Base-by-base conservation (phyloP, 1,284 basidiomycete species). In the Puccinia horiana region DNA sequence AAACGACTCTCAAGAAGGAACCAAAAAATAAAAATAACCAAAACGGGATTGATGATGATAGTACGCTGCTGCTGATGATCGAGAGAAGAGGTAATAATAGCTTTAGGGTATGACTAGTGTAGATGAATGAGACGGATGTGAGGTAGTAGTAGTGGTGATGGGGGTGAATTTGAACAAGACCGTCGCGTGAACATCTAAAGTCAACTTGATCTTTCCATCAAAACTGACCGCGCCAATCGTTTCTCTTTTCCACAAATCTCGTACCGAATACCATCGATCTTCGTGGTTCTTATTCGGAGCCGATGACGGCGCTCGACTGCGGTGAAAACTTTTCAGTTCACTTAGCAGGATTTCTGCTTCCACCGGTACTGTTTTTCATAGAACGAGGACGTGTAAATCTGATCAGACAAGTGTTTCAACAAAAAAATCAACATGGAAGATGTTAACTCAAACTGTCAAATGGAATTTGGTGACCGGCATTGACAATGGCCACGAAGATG, bases 371-470 rank as follows among this genome's bases (percentile, higher is more conserved):
- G 37, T 32, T 75, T 4, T 6, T 32, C n/a, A 26, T 40, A n/a
- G 40, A 26, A 1, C 16, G 26, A 74, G 49, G 20, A 16, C 44
- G 44, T 47, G n/a, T n/a, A n/a, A n/a, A n/a, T n/a, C n/a, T 65
- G 63, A 29, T 69, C 32, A 69, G 23, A 14, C 20, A 44, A 6
- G 23, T 44, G 65, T 29, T 37, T 65, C 5, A 40, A 44, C 23
- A 69, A 29, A 74, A 37, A 49, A 18, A 5, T 12, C 20, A 6
- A 67, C 4, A 42, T 56, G 23, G 11, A 29, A 42, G 47, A 44
- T 56, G 69, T 58, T 18, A 35, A 80, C 79, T 52, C 52, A 79
- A 11, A 69, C 79, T n/a, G 29, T 81, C 79, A 54, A 54, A 74
- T 40, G 29, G 44, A 32, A 47, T 42, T 75, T 81, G 79, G 18